These are phyloP conservation scores for Aspergillus sp. DNA, from an alignment of 2,329 filamentous ascomycete species.

Conservation along the genomic window DNA sequence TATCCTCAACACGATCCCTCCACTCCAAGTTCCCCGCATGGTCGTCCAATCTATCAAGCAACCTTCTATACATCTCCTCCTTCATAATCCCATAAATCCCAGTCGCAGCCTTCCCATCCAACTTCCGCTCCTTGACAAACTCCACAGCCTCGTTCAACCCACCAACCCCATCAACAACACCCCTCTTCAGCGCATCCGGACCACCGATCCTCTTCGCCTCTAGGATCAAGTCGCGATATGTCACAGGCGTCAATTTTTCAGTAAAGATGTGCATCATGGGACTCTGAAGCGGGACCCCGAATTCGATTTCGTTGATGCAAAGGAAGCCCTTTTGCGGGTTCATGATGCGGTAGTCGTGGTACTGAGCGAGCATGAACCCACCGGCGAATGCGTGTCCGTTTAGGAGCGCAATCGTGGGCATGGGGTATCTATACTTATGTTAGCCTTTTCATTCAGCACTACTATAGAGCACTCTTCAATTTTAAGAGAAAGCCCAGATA, in stretches of 20 bases:
- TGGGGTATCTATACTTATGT: slow-evolving; percentile 58
- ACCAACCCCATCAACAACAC: slow-evolving; percentile 68
- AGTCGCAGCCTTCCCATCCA: slow-evolving; percentile 62
- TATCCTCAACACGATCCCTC: slow-evolving; percentile 50
- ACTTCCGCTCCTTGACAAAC: slow-evolving; percentile 59
- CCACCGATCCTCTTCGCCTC: slow-evolving; percentile 70
- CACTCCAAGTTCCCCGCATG: slow-evolving; percentile 48
- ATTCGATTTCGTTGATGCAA: slow-evolving; percentile 79
- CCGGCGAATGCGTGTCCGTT: slow-evolving; percentile 81
- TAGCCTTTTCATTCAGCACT: not conserved
- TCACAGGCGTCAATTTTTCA: slow-evolving; percentile 58
- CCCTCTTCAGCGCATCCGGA: slow-evolving; percentile 61
- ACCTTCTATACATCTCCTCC: slow-evolving; percentile 71
- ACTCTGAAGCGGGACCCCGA: slow-evolving; percentile 72
- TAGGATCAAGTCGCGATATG: slow-evolving; percentile 67
- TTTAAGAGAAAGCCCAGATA: no score
- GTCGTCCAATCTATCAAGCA: slow-evolving; percentile 58
- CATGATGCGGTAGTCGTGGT: slow-evolving; percentile 81
- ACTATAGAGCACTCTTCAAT: not conserved
- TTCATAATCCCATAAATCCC: slow-evolving; percentile 72
- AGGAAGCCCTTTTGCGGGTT: slow-evolving; percentile 69
- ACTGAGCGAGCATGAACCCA: slow-evolving; percentile 77
- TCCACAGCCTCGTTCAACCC: slow-evolving; percentile 62
- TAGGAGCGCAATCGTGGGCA: slow-evolving; percentile 77
- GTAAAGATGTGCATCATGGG: slow-evolving; percentile 75